Evolutionary conservation across 1,284 basidiomycete genomes (phyloP), one percentile per base, ranked within the genome.

Genomic region (Boletus mariae): DNA sequence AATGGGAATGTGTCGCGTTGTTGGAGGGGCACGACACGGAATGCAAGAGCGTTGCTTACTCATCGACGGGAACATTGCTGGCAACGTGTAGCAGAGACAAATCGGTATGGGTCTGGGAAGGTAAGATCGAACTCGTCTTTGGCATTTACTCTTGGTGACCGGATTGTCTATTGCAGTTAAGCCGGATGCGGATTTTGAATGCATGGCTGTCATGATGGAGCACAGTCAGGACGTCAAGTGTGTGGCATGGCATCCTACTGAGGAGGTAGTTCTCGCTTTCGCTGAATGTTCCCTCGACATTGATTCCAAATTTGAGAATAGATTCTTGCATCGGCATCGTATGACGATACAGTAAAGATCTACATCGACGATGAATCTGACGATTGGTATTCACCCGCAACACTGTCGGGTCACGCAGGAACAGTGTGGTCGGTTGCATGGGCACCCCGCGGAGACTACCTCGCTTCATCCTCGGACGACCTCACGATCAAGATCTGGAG

Each of bases 91-190:
- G 90, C 62, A 79, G 97, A 55, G 97, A 99, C 74, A 98, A 98
- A 73, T 93, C 91, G 13, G 95, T 99, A 1, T 99, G 97, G 97
- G 83, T 99, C 46, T 99, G 97, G 96, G 97, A 98, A 80, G 91
- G 93, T 89, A 67, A 67, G 68, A 13, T 41, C n/a, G 10, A n/a
- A 12, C 35, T 35, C 11, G 7, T 32, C 5, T 25, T 7, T 47
- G 32, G 5, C 10, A 9, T 42, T 1, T 5, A n/a, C n/a, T 9
- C 17, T 23, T 5, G 31, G 41, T 54, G 47, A 63, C 23, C 9
- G 9, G 17, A 37, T 28, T 37, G 26, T 25, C n/a, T 17, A 8
- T 45, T 52, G 5, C 61, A 94, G 92, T 90, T 1, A 86, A 92
- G 61, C 92, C 92, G 8, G 92, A 97, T 61, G 77, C 85, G n/a